Evolutionary conservation across 2,329 filamentous ascomycete genomes (phyloP).

Genomic region (Metarhizium robertsii): DNA sequence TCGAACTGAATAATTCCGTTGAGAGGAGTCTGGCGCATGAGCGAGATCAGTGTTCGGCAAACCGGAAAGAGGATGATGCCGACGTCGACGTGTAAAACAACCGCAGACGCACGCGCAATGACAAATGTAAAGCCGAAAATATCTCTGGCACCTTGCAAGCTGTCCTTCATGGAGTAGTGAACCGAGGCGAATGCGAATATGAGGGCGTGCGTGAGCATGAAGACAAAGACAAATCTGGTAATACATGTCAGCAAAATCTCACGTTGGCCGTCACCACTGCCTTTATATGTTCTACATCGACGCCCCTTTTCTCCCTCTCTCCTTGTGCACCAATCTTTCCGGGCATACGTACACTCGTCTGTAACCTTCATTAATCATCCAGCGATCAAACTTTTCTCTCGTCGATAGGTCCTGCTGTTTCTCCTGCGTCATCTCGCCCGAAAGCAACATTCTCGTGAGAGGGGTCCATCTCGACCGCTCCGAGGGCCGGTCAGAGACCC

Average conservation of each 20-base stretch:
- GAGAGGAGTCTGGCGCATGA: constrained; percentile 69
- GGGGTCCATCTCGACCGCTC: constrained; percentile 78
- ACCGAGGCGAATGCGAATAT: constrained; percentile 74
- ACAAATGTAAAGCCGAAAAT: constrained; percentile 69
- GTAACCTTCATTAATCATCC: constrained; percentile 88
- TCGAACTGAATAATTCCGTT: constrained; percentile 84
- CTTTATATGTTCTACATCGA: not conserved
- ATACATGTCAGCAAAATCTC: not conserved
- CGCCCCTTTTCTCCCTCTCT: not conserved
- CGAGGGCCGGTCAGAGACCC: constrained; percentile 29
- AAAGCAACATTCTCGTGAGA: constrained; percentile 72
- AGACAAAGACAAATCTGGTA: constrained; percentile 63
- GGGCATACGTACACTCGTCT: constrained; percentile 56
- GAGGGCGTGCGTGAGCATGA: constrained; percentile 63
- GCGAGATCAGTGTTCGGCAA: constrained; percentile 74
- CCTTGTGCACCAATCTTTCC: not conserved
- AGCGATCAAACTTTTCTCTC: constrained; percentile 67
- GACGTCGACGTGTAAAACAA: constrained; percentile 75
- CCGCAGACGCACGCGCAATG: constrained; percentile 65
- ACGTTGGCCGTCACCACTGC: not conserved
- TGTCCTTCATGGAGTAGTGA: constrained; percentile 73
- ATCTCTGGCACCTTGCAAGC: constrained; percentile 52
- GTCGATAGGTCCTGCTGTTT: constrained; percentile 57
- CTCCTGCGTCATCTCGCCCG: constrained; percentile 72
- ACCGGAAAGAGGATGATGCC: constrained; percentile 73